A percentile compares a stretch with the other conserved stretches of the same genome.
Conservation (phyloP, 257 asterid species). For the Catharanthus roseus region DNA sequence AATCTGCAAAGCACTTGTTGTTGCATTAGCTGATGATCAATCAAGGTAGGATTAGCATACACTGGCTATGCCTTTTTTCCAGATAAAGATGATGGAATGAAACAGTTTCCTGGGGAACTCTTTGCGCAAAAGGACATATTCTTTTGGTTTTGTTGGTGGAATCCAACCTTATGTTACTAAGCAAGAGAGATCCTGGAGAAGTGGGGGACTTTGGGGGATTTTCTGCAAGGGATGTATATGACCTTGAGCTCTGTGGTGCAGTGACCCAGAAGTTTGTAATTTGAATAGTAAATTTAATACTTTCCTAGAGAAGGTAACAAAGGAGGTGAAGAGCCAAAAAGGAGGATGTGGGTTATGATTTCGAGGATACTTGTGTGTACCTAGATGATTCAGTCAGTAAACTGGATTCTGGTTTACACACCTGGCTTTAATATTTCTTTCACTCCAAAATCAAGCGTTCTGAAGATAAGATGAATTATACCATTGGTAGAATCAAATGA, state of each 20-base stretch:
- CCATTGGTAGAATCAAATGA: background rate
- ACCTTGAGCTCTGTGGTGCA: background rate
- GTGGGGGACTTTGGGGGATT: background rate
- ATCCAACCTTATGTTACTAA: background rate
- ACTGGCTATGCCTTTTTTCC: background rate
- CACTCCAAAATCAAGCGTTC: background rate
- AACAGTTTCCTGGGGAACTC: background rate
- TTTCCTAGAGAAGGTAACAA: background rate
- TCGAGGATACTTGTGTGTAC: background rate
- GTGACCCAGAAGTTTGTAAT: background rate
- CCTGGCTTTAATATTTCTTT: background rate
- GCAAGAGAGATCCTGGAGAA: background rate
- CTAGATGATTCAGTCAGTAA: no score
- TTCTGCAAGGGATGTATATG: background rate
- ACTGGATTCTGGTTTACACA: background rate
- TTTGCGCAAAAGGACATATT: background rate
- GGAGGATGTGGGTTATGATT: background rate
- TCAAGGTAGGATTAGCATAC: background rate
- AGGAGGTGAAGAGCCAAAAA: background rate
- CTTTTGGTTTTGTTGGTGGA: background rate
- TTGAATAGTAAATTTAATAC: no score
- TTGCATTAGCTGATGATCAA: background rate
- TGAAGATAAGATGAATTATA: background rate
- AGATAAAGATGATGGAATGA: background rate
- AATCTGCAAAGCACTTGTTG: background rate